Percentiles rank a stretch among this genome's conserved stretches.
Evolutionary conservation across 352 stramenopile species (phyloP).

Genomic region (Phytopythium litorale): DNA sequence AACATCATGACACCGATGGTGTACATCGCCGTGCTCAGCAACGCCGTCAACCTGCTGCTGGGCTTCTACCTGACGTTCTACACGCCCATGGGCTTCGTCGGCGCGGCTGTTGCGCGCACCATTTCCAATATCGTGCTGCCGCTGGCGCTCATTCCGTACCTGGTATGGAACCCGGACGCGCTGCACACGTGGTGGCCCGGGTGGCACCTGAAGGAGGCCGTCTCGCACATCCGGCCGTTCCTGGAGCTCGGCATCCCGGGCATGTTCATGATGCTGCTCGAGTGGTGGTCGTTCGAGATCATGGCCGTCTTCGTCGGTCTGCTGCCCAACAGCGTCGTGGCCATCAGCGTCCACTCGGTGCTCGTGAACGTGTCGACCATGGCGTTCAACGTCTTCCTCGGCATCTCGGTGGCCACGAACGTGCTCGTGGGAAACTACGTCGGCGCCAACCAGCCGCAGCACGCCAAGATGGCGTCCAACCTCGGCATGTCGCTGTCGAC

Average conservation of each 20-base stretch:
- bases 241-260: constrained; percentile 61
- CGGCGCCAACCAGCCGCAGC: constrained; percentile 71
- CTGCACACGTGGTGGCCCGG: constrained; percentile 56
- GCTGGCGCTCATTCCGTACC: constrained; percentile 57
- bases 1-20: constrained; percentile 87
- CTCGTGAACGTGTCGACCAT: constrained; percentile 59
- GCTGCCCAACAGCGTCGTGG: constrained; percentile 56
- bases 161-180: constrained; percentile 43
- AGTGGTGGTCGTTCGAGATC: constrained; percentile 82
- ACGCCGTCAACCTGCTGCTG: constrained; percentile 70
- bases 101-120: constrained; percentile 69
- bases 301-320: constrained; percentile 62
- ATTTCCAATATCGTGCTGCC: constrained; percentile 57
- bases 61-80: constrained; percentile 81
- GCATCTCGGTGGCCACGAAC: constrained; percentile 73
- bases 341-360: constrained; percentile 75
- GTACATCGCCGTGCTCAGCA: constrained; percentile 65
- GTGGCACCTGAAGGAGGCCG: constrained; percentile 49
- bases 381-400: constrained; percentile 78
- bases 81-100: constrained; percentile 72
- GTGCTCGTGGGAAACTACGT: constrained; percentile 82
- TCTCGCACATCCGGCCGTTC: constrained; percentile 56
- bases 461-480: constrained; percentile 76
- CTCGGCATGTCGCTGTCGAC: constrained; percentile 64
- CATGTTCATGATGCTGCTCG: constrained; percentile 74